These are phyloP conservation scores for Gaillardinia entomophila DNA, from an alignment of 805 yeast genomes.

Conservation along the genomic window DNA sequence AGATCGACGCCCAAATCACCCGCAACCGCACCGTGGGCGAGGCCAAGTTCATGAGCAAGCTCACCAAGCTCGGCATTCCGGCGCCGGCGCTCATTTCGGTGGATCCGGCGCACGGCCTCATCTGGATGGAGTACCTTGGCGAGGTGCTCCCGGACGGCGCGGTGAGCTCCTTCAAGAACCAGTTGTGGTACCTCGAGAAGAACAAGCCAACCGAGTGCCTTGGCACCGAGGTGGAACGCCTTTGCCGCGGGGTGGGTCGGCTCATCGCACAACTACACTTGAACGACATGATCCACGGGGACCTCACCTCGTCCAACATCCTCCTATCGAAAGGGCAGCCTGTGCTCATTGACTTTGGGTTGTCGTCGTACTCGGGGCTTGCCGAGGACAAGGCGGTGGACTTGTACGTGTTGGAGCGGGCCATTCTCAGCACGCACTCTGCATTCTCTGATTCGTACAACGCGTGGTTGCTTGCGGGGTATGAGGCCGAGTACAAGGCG, in stretches of 20 bases:
- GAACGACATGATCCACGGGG: constrained; percentile 86
- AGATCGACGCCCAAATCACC: constrained; percentile 69
- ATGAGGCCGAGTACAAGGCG: constrained; percentile 32
- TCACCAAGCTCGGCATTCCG: constrained; percentile 47
- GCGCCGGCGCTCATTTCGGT: constrained; percentile 72
- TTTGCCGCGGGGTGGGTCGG: constrained; percentile 54
- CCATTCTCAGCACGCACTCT: constrained; percentile 88
- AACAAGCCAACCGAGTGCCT: constrained; percentile 15
- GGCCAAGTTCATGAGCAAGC: constrained; percentile 64
- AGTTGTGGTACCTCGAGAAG: constrained; percentile 58
- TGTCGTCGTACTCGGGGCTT: constrained; percentile 67
- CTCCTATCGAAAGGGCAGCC: constrained; percentile 47
- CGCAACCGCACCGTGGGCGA: constrained; percentile 81
- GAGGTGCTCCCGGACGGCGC: constrained; percentile 44
- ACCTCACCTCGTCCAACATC: constrained; percentile 85
- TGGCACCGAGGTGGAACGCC: constrained; percentile 32
- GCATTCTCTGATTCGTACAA: constrained; percentile 57
- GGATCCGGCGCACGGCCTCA: constrained; percentile 73
- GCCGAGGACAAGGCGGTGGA: constrained; percentile 98
- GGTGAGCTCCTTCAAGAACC: constrained; percentile 64
- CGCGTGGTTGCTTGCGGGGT: constrained; percentile 70
- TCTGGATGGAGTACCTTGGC: constrained; percentile 85
- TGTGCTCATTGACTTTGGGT: constrained; percentile 83
- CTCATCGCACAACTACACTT: constrained; percentile 68
- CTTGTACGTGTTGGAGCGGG: constrained; percentile 87